phyloP scores from a whole-genome alignment of 2,329 filamentous ascomycete genomes.

The Elsinoe fawcettii region DNA sequence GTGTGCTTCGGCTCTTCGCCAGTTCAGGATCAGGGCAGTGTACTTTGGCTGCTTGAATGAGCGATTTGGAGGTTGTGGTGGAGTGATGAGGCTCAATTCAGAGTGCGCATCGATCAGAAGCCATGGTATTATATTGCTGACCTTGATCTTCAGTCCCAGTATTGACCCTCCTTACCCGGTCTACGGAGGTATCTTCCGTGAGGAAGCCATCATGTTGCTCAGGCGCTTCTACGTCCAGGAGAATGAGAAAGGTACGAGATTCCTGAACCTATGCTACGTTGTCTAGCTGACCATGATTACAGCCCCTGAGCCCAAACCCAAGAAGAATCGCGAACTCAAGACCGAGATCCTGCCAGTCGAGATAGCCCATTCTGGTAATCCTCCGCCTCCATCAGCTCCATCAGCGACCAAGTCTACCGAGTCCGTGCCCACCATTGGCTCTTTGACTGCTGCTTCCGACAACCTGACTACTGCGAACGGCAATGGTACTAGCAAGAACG shows the following conservation, averaged over 20 bases:
- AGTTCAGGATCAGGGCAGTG: constrained; percentile 79
- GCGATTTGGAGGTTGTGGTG: constrained; percentile 91
- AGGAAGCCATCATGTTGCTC: constrained; percentile 87
- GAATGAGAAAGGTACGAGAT: constrained; percentile 66
- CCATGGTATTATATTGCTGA: neutral
- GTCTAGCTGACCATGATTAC: neutral
- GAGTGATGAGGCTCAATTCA: constrained; percentile 81
- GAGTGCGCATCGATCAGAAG: constrained; percentile 39
- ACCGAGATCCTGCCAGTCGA: constrained; percentile 47
- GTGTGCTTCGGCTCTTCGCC: constrained; percentile 87
- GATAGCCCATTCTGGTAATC: constrained; percentile 19
- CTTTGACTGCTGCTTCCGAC: neutral
- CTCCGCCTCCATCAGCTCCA: neutral
- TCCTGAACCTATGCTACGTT: neutral
- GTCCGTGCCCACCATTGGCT: neutral
- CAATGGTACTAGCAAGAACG: neutral
- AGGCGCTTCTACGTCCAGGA: constrained; percentile 96
- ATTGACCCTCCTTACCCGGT: constrained; percentile 74
- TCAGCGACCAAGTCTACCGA: constrained; percentile 5
- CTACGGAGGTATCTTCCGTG: constrained; percentile 77
- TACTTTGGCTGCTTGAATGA: constrained; percentile 96
- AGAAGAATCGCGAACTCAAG: constrained; percentile 57
- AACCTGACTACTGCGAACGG: neutral
- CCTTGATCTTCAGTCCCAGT: constrained; percentile 40
- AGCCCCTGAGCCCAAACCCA: constrained; percentile 58